Base-by-base conservation (phyloP, 805 yeast species). In the Lipomyces chichibuensis region DNA sequence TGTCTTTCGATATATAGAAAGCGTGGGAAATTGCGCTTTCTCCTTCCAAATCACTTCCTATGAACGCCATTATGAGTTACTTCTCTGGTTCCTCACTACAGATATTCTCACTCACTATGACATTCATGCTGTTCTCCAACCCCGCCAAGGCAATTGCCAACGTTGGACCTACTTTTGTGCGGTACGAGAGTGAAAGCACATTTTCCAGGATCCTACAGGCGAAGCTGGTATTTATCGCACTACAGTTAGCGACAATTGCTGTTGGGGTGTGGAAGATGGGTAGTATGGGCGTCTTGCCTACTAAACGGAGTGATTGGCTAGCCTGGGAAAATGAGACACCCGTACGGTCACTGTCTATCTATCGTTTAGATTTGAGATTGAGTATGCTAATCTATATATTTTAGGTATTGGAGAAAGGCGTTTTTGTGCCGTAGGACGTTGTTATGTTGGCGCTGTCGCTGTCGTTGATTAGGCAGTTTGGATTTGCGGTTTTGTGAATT, bases 51-150 rank as follows among this genome's bases (percentile, higher is more conserved):
- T 79, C 84, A 8, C 84, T 95, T n/a, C 97, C 98, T 7, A 90
- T 92, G 96, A 95, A 91, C 74, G 77, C 90, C 60, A 80, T 91
- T 59, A 91, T 94, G 97, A 87, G 92, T 68, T 95, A 91, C 77
- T 91, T 94, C 91, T 87, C 97, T 0, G 98, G 98, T 39, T 89
- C 89, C 74, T 85, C 96, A 2, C 80, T 95, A 33, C 98, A 95
- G 74, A 83, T 94, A 71, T 92, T 94, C 70, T 95, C 98, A 2
- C 89, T 94, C 58, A 88, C 92, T 79, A 93, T 92, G 90, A 89
- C 97, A 0, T 76, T 90, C 35, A 91, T 89, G 91, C 81, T 94
- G 72, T 86, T 95, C 71, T 84, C 90, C 70, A 87, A 86, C 58
- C 95, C 98, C 0, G 74, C 91, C 49, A 87, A 86, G 73, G 91